These are phyloP conservation scores for Dittrichia graveolens DNA, from an alignment of 129 eudicot species.

Conservation along the genomic window DNA sequence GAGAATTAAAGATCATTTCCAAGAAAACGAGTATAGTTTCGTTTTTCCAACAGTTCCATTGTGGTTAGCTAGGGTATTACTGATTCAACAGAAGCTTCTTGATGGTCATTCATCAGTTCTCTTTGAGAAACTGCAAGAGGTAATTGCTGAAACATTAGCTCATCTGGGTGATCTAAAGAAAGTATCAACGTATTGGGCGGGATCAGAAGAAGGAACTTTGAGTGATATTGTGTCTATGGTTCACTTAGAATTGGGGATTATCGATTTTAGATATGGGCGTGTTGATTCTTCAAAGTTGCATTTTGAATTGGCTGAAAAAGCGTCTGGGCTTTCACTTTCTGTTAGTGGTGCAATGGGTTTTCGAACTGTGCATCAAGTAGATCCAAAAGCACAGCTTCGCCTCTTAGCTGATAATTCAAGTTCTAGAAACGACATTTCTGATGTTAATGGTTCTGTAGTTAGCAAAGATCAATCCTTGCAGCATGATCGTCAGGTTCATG, in stretches of 20 bases:
- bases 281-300: slow-evolving; percentile 71
- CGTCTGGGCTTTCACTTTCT: slow-evolving; percentile 51
- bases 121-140: slow-evolving; percentile 63
- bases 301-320: slow-evolving; percentile 57
- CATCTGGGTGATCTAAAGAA: slow-evolving; percentile 53
- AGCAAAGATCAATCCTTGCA: slow-evolving; percentile 1
- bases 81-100: slow-evolving; percentile 70
- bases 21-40: slow-evolving; percentile 41
- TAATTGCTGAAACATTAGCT: slow-evolving; percentile 45
- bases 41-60: slow-evolving; percentile 45
- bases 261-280: slow-evolving; percentile 69
- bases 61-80: slow-evolving; percentile 81
- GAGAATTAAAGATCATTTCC: slow-evolving; percentile 51
- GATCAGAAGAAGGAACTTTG: slow-evolving; percentile 47
- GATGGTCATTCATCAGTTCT: slow-evolving; percentile 76
- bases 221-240: slow-evolving; percentile 58
- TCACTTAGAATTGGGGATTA: slow-evolving; percentile 72
- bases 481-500: slow-evolving; percentile 36
- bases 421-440: slow-evolving; percentile 17
- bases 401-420: slow-evolving; percentile 45
- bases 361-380: slow-evolving; percentile 84
- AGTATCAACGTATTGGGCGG: slow-evolving; percentile 57
- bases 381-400: slow-evolving; percentile 78
- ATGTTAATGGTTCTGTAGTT: slow-evolving; percentile 15
- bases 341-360: slow-evolving; percentile 88